phyloP scores from a whole-genome alignment of 345 rosid species.

The Anacardium occidentale region DNA sequence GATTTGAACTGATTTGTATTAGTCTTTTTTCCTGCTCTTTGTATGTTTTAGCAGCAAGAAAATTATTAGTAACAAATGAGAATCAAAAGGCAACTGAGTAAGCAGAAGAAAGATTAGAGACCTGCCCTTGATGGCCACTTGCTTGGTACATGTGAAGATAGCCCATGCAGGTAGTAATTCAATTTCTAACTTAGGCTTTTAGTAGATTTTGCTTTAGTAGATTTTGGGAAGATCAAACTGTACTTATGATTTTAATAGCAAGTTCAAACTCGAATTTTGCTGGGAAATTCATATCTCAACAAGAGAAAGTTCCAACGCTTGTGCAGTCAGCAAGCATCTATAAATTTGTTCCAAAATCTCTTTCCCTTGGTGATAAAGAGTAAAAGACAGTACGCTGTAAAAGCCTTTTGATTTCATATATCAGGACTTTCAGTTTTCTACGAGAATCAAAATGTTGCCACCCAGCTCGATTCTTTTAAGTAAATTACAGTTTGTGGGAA shows the following conservation, averaged over 20 bases:
- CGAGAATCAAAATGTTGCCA: not conserved
- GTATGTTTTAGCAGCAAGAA: not conserved
- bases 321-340: not conserved
- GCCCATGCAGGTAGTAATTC: not conserved
- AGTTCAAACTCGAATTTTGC: not conserved
- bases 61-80: not conserved
- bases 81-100: not conserved
- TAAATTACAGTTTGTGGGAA: too few species aligned
- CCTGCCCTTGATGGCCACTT: not conserved
- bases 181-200: not conserved
- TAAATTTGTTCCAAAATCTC: not conserved
- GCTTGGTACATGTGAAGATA: not conserved
- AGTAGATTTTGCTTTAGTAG: not conserved
- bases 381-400: not conserved
- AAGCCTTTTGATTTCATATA: not conserved
- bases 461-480: too few species aligned
- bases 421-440: not conserved
- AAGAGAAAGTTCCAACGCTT: too few species aligned
- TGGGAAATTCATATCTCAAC: not conserved
- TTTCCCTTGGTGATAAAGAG: not conserved
- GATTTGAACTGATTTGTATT: constrained; percentile 27
- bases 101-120: not conserved
- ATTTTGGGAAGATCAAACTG: not conserved
- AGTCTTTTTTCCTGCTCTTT: not conserved
- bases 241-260: too few species aligned